These are phyloP conservation scores for Ascocoryne sarcoides DNA, from an alignment of 2,329 filamentous ascomycete species.

Conservation along the genomic window DNA sequence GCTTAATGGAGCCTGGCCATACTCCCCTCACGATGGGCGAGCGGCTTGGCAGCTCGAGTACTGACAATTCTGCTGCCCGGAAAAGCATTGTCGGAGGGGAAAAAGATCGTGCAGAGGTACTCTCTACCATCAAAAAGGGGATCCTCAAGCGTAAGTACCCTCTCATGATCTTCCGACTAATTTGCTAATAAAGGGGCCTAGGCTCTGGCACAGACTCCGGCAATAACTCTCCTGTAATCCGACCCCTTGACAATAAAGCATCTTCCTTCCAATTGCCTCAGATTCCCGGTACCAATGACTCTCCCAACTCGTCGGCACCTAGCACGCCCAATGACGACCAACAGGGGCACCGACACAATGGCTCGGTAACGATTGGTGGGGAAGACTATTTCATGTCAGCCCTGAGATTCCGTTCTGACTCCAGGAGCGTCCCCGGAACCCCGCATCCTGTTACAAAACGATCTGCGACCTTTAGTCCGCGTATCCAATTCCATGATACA, in stretches of 20 bases:
- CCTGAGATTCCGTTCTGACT: constrained; percentile 63
- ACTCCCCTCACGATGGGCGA: constrained; percentile 37
- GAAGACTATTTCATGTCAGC: constrained; percentile 87
- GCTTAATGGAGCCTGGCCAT: constrained; percentile 62
- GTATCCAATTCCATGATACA: constrained; percentile 91
- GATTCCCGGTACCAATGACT: constrained; percentile 60
- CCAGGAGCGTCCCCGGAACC: constrained; percentile 72
- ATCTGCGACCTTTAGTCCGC: constrained; percentile 73
- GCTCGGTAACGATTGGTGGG: constrained; percentile 60
- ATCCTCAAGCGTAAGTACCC: constrained; percentile 74
- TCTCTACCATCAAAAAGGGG: constrained; percentile 88
- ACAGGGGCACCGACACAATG: constrained; percentile 55
- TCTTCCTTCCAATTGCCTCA: constrained; percentile 49
- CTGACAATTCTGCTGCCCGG: constrained; percentile 54
- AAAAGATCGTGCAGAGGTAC: constrained; percentile 79
- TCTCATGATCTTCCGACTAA: constrained; percentile 5
- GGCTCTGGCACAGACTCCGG: constrained; percentile 42
- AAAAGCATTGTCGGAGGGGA: constrained; percentile 91
- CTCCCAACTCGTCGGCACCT: constrained; percentile 75
- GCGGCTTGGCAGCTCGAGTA: constrained; percentile 46
- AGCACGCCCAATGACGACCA: constrained; percentile 79
- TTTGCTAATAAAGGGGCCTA: constrained; percentile 31
- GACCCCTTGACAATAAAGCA: constrained; percentile 46
- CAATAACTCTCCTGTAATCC: constrained; percentile 59
- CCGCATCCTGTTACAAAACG: constrained; percentile 54